Evolutionary conservation across 2,329 filamentous ascomycete species (phyloP), one percentile per base, ranked within the genome.

Genomic region (Albifimbria verrucaria): DNA sequence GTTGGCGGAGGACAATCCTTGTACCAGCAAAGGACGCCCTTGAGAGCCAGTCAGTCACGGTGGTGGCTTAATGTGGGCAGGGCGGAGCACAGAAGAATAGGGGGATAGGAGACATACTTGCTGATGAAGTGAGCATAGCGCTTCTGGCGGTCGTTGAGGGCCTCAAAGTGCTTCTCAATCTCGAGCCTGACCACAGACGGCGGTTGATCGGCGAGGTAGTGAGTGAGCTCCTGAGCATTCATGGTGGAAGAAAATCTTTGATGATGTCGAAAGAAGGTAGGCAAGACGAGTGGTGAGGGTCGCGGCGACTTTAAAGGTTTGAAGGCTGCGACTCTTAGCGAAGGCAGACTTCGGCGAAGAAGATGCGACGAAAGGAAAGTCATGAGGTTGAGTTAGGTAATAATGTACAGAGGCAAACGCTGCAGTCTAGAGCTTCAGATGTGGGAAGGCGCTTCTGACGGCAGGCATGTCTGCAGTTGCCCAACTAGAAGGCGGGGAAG

Each of bases 161-260:
- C 84, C 52, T 93, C 88, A 64, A 97, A 99, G 73, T 97, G 93
- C 68, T 91, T 89, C 74, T 91, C 91, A 69, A 97, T 94, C 69
- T 91, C 87, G 48, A 99, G 83, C 47, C 87, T 85, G 54, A 97
- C 93, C 52, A 97, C 85, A 48, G 87, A 89, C 1, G 94, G 94
- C 45, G 94, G 94, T 58, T 88, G 87, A 72, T 99, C 94, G 46
- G 94, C 92, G 56, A 96, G 81, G 71, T 96, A 97, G 68, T 96
- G 88, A 69, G 77, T 77, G 57, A 86, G 75, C 58, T 86, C 83
- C 60, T 80, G 72, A 53, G 80, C 71, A 62, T 84, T 76, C 81
- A 87, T 86, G 58, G 69, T 75, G 55, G 62, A 65, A 55, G 62
- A 67, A 64, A 68, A 66, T 59, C 63, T 65, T 52, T 60, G 60